These are phyloP conservation scores for Baorangia bicolor DNA, from an alignment of 768 basidiomycete genomes.

Conservation along the genomic window DNA sequence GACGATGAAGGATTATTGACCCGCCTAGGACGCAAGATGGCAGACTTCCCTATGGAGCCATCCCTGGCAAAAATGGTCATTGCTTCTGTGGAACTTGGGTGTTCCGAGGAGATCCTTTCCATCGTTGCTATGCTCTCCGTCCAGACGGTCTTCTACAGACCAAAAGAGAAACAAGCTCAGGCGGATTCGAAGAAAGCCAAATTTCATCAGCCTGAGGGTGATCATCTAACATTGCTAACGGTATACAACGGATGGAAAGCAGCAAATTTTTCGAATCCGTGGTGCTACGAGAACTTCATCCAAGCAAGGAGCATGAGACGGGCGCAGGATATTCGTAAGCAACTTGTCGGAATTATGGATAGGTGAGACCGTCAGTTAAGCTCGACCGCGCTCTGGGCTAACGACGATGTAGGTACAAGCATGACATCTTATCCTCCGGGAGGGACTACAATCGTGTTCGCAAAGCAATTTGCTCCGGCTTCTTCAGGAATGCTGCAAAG, in stretches of 20 bases:
- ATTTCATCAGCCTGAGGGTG: slow-evolving; percentile 98
- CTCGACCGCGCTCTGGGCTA: not conserved
- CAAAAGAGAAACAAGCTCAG: slow-evolving; percentile 99
- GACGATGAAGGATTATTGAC: slow-evolving; percentile 97
- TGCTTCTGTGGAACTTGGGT: slow-evolving; percentile 94
- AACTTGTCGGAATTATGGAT: slow-evolving; percentile 98
- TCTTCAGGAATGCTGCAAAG: slow-evolving; percentile 98
- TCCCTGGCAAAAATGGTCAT: slow-evolving; percentile 97
- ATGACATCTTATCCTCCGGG: slow-evolving; percentile 92
- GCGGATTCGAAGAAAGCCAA: slow-evolving; percentile 99
- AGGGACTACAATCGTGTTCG: slow-evolving; percentile 91
- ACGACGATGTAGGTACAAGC: slow-evolving; percentile 71
- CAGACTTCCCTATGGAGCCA: slow-evolving; percentile 98
- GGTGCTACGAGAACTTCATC: slow-evolving; percentile 99
- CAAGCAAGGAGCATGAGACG: slow-evolving; percentile 96
- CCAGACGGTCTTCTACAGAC: slow-evolving; percentile 95
- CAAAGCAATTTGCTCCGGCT: slow-evolving; percentile 94
- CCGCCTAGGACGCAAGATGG: slow-evolving; percentile 96
- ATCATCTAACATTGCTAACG: slow-evolving; percentile 86
- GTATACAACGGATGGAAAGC: slow-evolving; percentile 99
- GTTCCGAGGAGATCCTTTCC: slow-evolving; percentile 96
- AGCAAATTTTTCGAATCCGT: slow-evolving; percentile 95
- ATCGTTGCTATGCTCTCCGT: slow-evolving; percentile 98
- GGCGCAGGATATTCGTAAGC: slow-evolving; percentile 97
- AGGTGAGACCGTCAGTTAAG: slow-evolving; percentile 51